phyloP scores from a whole-genome alignment of 345 rosid genomes.

The Sonneratia alba region DNA sequence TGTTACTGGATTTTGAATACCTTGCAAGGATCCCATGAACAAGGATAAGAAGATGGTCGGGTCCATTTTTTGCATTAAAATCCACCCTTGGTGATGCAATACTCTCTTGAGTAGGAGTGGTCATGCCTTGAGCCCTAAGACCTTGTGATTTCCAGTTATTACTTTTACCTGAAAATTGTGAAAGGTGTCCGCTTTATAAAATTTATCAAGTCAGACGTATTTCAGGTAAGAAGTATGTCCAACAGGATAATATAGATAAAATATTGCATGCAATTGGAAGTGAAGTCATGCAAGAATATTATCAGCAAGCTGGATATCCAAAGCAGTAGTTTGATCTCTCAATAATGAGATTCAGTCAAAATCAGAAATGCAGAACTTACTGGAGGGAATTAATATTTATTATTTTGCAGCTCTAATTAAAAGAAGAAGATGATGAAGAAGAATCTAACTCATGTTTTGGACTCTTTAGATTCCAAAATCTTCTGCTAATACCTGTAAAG shows the following conservation, averaged over 20 bases:
- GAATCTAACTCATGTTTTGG: no score
- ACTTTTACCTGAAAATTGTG: conserved; percentile 28
- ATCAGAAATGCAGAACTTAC: not conserved
- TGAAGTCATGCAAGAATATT: not conserved
- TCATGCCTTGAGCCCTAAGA: conserved; percentile 53
- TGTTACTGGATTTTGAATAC: conserved; percentile 22
- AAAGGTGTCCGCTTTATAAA: not conserved
- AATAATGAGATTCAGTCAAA: not conserved
- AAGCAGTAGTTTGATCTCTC: not conserved
- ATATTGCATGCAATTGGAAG: not conserved
- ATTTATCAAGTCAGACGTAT: not conserved
- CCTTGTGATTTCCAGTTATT: conserved; percentile 40
- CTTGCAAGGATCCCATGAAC: conserved; percentile 96
- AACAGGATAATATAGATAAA: not conserved
- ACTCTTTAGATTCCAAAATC: no score
- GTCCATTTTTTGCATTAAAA: conserved; percentile 35
- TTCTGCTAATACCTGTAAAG: not conserved
- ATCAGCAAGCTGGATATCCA: not conserved
- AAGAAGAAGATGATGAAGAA: no score
- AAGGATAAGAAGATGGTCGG: conserved; percentile 98
- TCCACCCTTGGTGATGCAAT: conserved; percentile 27
- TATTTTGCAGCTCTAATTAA: not conserved
- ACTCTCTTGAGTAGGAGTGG: conserved; percentile 41
- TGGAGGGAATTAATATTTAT: not conserved
- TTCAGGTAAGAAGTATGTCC: no score